Percentiles rank a stretch among this genome's conserved stretches.
Evolutionary conservation across 441 rosid genomes (phyloP).

Genomic region (Capsella rubella): DNA sequence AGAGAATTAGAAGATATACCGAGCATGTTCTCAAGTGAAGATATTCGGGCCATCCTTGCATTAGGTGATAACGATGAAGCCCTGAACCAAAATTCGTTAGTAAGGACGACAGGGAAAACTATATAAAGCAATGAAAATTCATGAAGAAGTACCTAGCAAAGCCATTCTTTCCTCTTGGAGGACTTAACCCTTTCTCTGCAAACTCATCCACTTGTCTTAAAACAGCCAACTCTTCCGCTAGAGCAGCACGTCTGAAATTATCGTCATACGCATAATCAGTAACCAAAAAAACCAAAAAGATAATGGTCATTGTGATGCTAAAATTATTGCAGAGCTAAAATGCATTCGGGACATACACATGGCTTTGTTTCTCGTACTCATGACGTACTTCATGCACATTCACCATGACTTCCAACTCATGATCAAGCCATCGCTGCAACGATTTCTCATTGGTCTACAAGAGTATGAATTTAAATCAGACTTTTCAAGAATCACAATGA

Average conservation of each 20-base stretch:
- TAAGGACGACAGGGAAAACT: background rate
- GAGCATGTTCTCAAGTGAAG: conserved; percentile 93
- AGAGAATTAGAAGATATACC: conserved; percentile 92
- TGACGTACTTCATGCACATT: conserved; percentile 98
- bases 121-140: conserved; percentile 2
- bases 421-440: conserved; percentile 93
- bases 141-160: conserved; percentile 70
- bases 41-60: conserved; percentile 87
- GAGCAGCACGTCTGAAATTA: conserved; percentile 82
- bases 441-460: conserved; percentile 89
- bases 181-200: conserved; percentile 88
- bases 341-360: conserved; percentile 71
- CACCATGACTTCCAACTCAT: conserved; percentile 97
- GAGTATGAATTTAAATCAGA: conserved; percentile 33
- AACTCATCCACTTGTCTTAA: conserved; percentile 93
- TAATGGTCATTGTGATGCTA: conserved; percentile 1
- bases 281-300: background rate
- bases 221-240: conserved; percentile 90
- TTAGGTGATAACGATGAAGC: conserved; percentile 93
- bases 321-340: conserved; percentile 18
- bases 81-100: conserved; percentile 53
- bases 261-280: conserved; percentile 26
- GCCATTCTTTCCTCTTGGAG: conserved; percentile 96
- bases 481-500: conserved; percentile 15
- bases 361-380: conserved; percentile 98